These are phyloP conservation scores for Paramecium tetraurelia DNA, from an alignment of 73 alveolate species.

Conservation along the genomic window DNA sequence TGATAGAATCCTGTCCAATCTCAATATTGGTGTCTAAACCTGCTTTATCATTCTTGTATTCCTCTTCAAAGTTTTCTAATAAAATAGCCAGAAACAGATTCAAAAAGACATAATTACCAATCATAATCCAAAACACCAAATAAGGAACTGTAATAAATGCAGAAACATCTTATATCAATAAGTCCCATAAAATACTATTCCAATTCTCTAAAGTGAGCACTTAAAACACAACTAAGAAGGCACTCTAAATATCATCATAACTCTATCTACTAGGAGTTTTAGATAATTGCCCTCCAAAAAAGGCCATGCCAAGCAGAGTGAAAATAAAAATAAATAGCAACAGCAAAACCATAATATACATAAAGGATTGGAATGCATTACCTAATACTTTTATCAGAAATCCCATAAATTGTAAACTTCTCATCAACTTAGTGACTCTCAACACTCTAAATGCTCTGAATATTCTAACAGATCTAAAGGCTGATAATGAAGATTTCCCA, in stretches of 20 bases:
- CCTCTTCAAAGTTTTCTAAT: constrained; percentile 78
- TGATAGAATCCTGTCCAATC: not conserved
- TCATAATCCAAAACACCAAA: constrained; percentile 87
- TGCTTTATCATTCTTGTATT: constrained; percentile 31
- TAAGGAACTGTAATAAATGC: constrained; percentile 72
- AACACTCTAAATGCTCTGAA: constrained; percentile 83
- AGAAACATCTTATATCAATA: constrained; percentile 42
- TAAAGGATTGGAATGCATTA: constrained; percentile 68
- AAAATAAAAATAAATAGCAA: constrained; percentile 77
- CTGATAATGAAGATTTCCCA: constrained; percentile 55
- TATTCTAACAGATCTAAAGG: constrained; percentile 75
- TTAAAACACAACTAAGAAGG: constrained; percentile 78
- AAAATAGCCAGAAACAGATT: constrained; percentile 93
- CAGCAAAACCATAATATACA: constrained; percentile 75
- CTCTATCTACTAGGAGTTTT: constrained; percentile 54
- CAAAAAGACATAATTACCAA: constrained; percentile 93
- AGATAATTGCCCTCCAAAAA: constrained; percentile 74
- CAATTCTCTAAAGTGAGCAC: constrained; percentile 84
- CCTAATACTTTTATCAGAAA: constrained; percentile 71
- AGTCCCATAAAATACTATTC: constrained; percentile 69
- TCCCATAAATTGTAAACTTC: constrained; percentile 78
- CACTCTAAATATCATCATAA: constrained; percentile 72
- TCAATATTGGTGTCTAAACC: not conserved
- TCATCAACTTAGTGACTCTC: constrained; percentile 80
- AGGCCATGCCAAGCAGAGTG: constrained; percentile 80